Base-by-base conservation (phyloP, 225 moss, liverwort and hornwort genomes). In the Lunularia cruciata region DNA sequence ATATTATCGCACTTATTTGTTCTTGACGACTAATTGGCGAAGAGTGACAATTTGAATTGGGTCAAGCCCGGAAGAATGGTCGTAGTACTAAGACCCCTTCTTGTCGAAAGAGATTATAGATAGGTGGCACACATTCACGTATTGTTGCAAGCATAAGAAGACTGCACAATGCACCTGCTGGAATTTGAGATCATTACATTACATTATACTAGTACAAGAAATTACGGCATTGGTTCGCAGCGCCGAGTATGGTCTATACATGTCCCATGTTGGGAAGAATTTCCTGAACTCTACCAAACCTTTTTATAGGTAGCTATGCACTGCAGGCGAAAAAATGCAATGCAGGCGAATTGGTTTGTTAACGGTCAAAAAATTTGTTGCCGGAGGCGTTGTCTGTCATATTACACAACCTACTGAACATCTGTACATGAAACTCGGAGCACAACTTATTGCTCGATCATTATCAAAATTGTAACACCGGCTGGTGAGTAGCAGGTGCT, bases 351-450 rank as follows among this genome's bases (percentile, higher is more conserved):
- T 58, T 18, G 32, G 34, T 18, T 6, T 18, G 22, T 19, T 8
- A 33, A 10, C 32, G 57, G 27, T 58, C 57, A 58, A 58, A n/a
- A n/a, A 58, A 58, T 19, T 58, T 58, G 57, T 28, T 34, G 57
- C 57, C 35, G 0, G 19, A 59, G 35, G n/a, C 10, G 19, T 59
- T n/a, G 0, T 35, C 58, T 34, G 36, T n/a, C 5, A 20, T 4
- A 33, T 13, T 15, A 16, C 57, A 58, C 33, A 58, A 34, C 1
- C n/a, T 53, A n/a, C 1, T n/a, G 36, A 0, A 35, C 3, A 59
- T 59, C 58, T 59, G 58, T 59, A 59, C 58, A 59, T 36, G 35
- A 2, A 35, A 14, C 34, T 31, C 19, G 35, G 19, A 35, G 58
- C 58, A 59, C 33, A 59, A 2, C 58, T 33, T 6, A 14, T 59